Conservation (phyloP, 371 early-diverging fungal genomes). For the Syncephalastrum sp. region DNA sequence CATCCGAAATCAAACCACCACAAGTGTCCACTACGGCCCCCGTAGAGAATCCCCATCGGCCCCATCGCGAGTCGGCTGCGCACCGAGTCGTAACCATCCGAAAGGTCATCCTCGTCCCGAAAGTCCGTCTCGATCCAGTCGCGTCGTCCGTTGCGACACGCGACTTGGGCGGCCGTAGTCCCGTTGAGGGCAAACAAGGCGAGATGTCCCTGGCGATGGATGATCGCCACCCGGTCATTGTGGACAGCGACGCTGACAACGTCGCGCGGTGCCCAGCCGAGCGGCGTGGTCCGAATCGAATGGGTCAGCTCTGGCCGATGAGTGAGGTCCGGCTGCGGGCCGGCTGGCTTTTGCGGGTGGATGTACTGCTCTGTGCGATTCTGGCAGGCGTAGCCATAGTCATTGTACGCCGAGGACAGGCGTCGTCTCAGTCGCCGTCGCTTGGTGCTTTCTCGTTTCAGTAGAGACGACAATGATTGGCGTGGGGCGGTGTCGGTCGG, state of each 20-base stretch:
- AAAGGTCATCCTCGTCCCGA: constrained; percentile 40
- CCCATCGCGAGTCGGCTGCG: constrained; percentile 39
- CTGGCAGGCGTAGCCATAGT: constrained; percentile 45
- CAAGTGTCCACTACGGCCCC: constrained; percentile 28
- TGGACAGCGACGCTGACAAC: constrained; percentile 31
- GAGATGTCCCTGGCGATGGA: constrained; percentile 43
- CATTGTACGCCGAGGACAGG: constrained; percentile 41
- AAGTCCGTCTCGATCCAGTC: constrained; percentile 27
- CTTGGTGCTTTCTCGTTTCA: constrained; percentile 5
- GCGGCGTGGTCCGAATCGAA: constrained; percentile 36
- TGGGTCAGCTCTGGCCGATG: constrained; percentile 20
- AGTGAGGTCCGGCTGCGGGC: constrained; percentile 21
- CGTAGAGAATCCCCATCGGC: constrained; percentile 40
- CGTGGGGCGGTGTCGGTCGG: constrained; percentile 3
- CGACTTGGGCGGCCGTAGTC: constrained; percentile 34
- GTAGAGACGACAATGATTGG: not conserved
- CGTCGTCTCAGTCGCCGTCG: constrained; percentile 11
- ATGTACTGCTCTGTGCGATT: constrained; percentile 43
- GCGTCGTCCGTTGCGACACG: constrained; percentile 10
- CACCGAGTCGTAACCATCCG: constrained; percentile 47
- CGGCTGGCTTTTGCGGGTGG: constrained; percentile 11
- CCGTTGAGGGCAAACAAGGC: constrained; percentile 42
- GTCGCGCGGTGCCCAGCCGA: constrained; percentile 27
- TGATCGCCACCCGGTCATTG: constrained; percentile 34
- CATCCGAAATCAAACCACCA: constrained; percentile 53